These are phyloP conservation scores for Clavaria fumosa DNA, from an alignment of 768 basidiomycete genomes.

Conservation along the genomic window DNA sequence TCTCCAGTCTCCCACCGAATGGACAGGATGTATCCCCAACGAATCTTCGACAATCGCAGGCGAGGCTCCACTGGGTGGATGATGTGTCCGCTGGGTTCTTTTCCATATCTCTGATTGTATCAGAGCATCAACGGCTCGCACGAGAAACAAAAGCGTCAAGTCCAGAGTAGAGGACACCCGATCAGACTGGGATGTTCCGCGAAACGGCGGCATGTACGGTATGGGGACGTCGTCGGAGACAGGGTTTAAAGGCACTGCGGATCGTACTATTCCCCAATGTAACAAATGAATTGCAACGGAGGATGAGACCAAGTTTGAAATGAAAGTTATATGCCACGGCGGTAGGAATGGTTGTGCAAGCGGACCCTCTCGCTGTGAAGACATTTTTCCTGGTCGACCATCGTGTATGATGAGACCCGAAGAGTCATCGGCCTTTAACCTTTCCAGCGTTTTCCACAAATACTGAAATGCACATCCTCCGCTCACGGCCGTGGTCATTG, in stretches of 20 bases:
- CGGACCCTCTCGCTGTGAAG: background rate
- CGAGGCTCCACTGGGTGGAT: too few relatives aligned
- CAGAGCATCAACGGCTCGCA: constrained; percentile 50
- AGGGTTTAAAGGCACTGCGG: too few relatives aligned
- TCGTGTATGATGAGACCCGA: background rate
- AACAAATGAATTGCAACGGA: constrained; percentile 40
- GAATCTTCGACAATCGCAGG: constrained; percentile 39
- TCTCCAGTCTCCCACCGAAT: constrained; percentile 30
- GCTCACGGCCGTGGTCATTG: constrained; percentile 46
- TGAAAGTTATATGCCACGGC: constrained; percentile 35
- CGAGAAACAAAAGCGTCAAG: constrained; percentile 49
- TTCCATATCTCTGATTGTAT: constrained; percentile 37
- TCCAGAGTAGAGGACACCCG: constrained; percentile 43
- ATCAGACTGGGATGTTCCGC: background rate
- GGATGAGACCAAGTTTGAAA: constrained; percentile 42
- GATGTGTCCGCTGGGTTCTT: too few relatives aligned
- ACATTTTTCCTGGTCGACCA: background rate
- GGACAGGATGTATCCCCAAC: constrained; percentile 50
- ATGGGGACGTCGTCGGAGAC: constrained; percentile 6
- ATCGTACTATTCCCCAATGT: constrained; percentile 33
- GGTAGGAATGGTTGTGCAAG: constrained; percentile 15
- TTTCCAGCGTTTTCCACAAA: constrained; percentile 24
- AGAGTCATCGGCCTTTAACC: background rate
- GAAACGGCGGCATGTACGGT: constrained; percentile 1
- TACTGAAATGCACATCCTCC: constrained; percentile 43